A percentile compares a stretch with the other conserved stretches of the same genome.
Evolutionary conservation across 2,329 filamentous ascomycete genomes (phyloP).

Genomic region (Penicillium thymicola): DNA sequence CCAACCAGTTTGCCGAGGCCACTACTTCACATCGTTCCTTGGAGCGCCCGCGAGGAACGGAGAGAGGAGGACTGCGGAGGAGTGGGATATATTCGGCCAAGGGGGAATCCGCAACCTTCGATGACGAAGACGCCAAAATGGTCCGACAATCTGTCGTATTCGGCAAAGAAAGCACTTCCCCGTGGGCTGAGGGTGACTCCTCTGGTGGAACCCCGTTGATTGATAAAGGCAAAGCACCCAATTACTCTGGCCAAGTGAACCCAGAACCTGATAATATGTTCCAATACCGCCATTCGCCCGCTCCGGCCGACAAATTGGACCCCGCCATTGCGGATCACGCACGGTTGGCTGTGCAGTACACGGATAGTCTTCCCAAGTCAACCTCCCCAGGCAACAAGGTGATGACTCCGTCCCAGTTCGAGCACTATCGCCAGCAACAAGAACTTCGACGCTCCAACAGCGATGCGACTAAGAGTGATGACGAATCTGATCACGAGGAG

Average conservation of each 20-base stretch:
- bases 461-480: conserved; percentile 46
- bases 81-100: conserved; percentile 30
- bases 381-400: conserved; percentile 62
- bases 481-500: conserved; percentile 58
- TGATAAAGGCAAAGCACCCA: conserved; percentile 17
- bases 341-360: conserved; percentile 46
- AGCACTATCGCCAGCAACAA: conserved; percentile 66
- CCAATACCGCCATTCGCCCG: conserved; percentile 13
- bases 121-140: conserved; percentile 42
- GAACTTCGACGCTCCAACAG: conserved; percentile 65
- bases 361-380: conserved; percentile 36
- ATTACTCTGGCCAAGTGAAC: conserved; percentile 10
- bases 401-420: conserved; percentile 87
- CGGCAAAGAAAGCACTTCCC: conserved; percentile 25
- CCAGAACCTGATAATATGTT: conserved; percentile 16
- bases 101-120: conserved; percentile 26
- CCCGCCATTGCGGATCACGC: conserved; percentile 42
- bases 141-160: conserved; percentile 35
- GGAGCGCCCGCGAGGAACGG: conserved; percentile 24
- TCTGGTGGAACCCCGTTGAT: conserved; percentile 30
- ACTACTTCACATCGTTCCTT: conserved; percentile 34
- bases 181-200: conserved; percentile 19
- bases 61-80: conserved; percentile 29
- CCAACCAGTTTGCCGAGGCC: conserved; percentile 23
- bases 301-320: conserved; percentile 20